phyloP scores from a whole-genome alignment of 129 eudicot genomes.

The Rutidosis leptorrhynchoides region DNA sequence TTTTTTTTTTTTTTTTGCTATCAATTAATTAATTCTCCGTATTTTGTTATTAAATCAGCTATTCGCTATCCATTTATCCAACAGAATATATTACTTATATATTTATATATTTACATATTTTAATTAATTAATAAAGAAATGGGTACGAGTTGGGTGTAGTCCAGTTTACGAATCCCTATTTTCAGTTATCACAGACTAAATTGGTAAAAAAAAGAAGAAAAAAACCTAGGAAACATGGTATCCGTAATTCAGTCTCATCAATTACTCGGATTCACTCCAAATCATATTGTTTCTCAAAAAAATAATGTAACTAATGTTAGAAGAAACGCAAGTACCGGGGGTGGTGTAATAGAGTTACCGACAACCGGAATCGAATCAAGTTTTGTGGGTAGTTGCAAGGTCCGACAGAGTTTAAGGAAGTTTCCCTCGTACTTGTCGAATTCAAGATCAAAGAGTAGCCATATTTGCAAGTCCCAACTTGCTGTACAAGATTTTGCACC shows the following conservation, averaged over 20 bases:
- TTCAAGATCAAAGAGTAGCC: constrained; percentile 13
- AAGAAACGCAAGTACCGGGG: not conserved
- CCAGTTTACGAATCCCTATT: no score
- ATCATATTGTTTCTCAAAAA: not conserved
- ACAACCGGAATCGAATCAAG: constrained; percentile 16
- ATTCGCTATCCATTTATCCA: no score
- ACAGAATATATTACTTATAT: no score
- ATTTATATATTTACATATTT: no score
- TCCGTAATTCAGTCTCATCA: constrained; percentile 12
- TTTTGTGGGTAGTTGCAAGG: constrained; percentile 12
- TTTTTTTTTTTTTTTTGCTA: no score
- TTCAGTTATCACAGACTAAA: not conserved
- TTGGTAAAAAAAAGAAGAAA: not conserved
- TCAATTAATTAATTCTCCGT: no score
- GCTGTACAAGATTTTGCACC: constrained; percentile 42
- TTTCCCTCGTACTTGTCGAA: constrained; percentile 6
- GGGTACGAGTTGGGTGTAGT: no score
- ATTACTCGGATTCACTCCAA: constrained; percentile 17
- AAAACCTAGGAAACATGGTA: constrained; percentile 20
- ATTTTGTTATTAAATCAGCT: no score
- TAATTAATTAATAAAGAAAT: no score
- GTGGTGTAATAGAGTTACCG: not conserved
- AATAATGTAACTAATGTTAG: not conserved
- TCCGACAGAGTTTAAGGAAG: constrained; percentile 17
- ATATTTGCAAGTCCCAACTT: constrained; percentile 38